phyloP scores from a whole-genome alignment of 768 basidiomycete genomes.

The Calocybe cyanea region DNA sequence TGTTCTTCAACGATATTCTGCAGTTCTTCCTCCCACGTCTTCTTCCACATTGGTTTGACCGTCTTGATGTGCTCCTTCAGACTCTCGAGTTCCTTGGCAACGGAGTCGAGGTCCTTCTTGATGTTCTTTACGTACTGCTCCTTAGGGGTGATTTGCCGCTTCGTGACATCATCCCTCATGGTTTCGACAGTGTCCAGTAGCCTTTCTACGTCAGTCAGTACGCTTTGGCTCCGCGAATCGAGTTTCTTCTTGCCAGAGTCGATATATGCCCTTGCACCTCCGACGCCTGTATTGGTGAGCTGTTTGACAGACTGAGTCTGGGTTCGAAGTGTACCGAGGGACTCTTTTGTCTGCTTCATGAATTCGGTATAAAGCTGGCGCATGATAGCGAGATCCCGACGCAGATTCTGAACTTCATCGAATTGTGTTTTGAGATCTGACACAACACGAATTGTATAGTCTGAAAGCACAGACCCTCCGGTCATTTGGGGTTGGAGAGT shows the following conservation, averaged over 20 bases:
- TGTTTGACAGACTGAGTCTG: constrained; percentile 89
- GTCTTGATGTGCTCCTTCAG: constrained; percentile 83
- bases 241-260: constrained; percentile 89
- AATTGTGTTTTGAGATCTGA: constrained; percentile 87
- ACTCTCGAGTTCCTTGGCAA: constrained; percentile 67
- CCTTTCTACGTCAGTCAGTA: constrained; percentile 90
- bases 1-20: constrained; percentile 98
- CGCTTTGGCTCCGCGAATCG: constrained; percentile 85
- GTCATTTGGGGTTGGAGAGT: constrained; percentile 71
- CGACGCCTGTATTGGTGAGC: constrained; percentile 76
- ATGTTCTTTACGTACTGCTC: constrained; percentile 65
- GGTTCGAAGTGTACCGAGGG: constrained; percentile 68
- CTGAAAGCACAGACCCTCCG: constrained; percentile 68
- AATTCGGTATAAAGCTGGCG: constrained; percentile 94
- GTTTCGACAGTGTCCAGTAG: constrained; percentile 87
- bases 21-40: constrained; percentile 96
- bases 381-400: constrained; percentile 90
- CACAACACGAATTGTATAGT: constrained; percentile 71
- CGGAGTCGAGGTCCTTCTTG: constrained; percentile 64
- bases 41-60: constrained; percentile 96
- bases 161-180: constrained; percentile 88
- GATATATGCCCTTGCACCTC: constrained; percentile 84
- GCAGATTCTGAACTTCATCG: constrained; percentile 91
- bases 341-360: constrained; percentile 86
- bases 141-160: constrained; percentile 83